Percentiles rank a stretch among this genome's conserved stretches.
Conservation (phyloP, 148 eudicot species). For the Rheum nobile region DNA sequence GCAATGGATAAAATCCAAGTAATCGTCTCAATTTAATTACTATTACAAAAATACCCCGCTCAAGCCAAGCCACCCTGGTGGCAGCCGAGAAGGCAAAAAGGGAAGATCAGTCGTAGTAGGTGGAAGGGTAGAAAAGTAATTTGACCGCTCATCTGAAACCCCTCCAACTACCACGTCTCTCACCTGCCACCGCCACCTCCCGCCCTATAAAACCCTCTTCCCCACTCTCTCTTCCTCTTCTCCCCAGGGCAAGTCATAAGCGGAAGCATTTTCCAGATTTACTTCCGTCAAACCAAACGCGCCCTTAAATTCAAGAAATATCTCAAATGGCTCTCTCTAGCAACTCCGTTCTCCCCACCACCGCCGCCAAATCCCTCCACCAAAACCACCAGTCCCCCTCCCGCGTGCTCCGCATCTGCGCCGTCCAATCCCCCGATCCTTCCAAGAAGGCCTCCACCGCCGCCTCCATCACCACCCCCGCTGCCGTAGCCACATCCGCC, state of each 20-base stretch:
- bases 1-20: not conserved
- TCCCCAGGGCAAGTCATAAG: not conserved
- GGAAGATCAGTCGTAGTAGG: not conserved
- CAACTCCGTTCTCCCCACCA: slow-evolving; percentile 7
- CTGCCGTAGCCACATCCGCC: slow-evolving; percentile 2
- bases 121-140: not conserved
- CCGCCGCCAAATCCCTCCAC: slow-evolving; percentile 24
- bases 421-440: slow-evolving; percentile 12
- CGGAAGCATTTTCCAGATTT: not conserved
- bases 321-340: slow-evolving; percentile 2
- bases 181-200: slow-evolving; percentile 5
- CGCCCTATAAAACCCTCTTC: not conserved
- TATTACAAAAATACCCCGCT: not conserved
- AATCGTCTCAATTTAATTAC: not conserved
- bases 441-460: not conserved
- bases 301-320: slow-evolving; percentile 15
- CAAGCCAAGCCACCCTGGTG: not conserved
- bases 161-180: not conserved
- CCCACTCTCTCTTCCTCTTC: not conserved
- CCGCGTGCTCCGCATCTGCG: slow-evolving; percentile 16
- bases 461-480: not conserved
- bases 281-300: not conserved
- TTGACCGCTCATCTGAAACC: not conserved
- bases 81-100: not conserved
- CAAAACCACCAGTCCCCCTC: slow-evolving; percentile 22